Conservation (phyloP, 1,284 basidiomycete species). For the Athelia psychrophila region DNA sequence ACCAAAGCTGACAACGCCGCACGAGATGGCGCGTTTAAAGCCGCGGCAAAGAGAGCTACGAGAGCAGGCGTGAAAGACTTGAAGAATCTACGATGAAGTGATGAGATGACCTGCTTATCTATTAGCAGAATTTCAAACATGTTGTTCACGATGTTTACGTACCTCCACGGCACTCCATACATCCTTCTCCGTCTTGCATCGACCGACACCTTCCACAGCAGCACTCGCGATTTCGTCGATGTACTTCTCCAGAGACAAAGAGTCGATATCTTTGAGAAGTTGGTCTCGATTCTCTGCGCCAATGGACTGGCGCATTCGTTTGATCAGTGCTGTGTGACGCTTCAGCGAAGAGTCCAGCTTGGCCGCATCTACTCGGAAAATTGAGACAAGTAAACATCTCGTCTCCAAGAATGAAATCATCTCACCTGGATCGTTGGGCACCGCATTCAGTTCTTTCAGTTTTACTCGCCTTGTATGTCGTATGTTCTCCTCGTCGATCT, state of each 20-base stretch:
- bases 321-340: slow-evolving; percentile 91
- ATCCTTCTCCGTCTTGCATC: slow-evolving; percentile 89
- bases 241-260: slow-evolving; percentile 92
- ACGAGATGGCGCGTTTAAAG: slow-evolving; percentile 66
- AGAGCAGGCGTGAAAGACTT: slow-evolving; percentile 76
- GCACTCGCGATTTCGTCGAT: slow-evolving; percentile 92
- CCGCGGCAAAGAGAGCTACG: slow-evolving; percentile 58
- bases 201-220: slow-evolving; percentile 78
- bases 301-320: slow-evolving; percentile 81
- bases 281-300: slow-evolving; percentile 79
- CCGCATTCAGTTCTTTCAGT: slow-evolving; percentile 54
- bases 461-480: slow-evolving; percentile 53
- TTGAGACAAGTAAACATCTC: slow-evolving; percentile 6
- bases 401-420: slow-evolving; percentile 3
- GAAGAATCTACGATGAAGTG: slow-evolving; percentile 87
- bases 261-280: slow-evolving; percentile 88
- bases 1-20: slow-evolving; percentile 57
- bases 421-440: slow-evolving; percentile 45
- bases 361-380: slow-evolving; percentile 41
- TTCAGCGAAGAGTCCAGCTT: slow-evolving; percentile 91
- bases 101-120: slow-evolving; percentile 72
- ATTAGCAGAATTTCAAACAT: slow-evolving; percentile 9
- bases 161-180: slow-evolving; percentile 92
- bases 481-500: slow-evolving; percentile 60
- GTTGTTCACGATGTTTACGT: slow-evolving; percentile 18